phyloP scores from a whole-genome alignment of 176 grass and related monocot genomes.

The Aegilops umbellulata region DNA sequence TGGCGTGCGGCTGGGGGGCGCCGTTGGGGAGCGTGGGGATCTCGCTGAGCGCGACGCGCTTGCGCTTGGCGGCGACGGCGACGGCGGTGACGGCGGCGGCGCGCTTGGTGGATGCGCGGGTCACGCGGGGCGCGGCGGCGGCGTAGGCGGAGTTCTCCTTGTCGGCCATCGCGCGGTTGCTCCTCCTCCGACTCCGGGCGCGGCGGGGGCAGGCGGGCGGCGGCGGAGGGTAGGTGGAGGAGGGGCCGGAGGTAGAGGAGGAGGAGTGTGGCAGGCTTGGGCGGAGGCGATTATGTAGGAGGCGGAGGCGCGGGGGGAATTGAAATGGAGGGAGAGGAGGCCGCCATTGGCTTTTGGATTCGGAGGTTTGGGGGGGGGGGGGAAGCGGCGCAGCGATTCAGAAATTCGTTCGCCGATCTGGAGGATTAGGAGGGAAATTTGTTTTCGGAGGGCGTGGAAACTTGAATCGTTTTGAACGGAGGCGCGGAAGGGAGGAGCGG shows the following conservation, averaged over 20 bases:
- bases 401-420: neutral
- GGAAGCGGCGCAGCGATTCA: slow-evolving; percentile 7
- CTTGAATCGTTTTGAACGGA: neutral
- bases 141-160: slow-evolving; percentile 48
- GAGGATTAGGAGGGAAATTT: slow-evolving; percentile 14
- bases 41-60: slow-evolving; percentile 60
- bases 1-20: neutral
- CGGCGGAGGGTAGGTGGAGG: neutral
- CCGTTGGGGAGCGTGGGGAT: slow-evolving; percentile 41
- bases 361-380: slow-evolving; percentile 21
- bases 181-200: slow-evolving; percentile 35
- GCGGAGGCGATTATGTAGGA: slow-evolving; percentile 15
- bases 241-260: neutral
- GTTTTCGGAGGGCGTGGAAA: neutral
- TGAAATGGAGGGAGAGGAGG: slow-evolving; percentile 31
- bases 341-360: slow-evolving; percentile 49
- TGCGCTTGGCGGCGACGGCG: slow-evolving; percentile 48
- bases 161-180: slow-evolving; percentile 26
- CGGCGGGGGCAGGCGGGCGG: neutral
- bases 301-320: neutral
- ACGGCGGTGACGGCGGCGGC: slow-evolving; percentile 8
- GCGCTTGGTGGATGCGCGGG: slow-evolving; percentile 48
- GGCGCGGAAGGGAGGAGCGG: neutral
- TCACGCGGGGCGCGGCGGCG: slow-evolving; percentile 26
- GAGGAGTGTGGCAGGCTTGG: neutral